Evolutionary conservation across 2,329 filamentous ascomycete genomes (phyloP), one percentile per base, ranked within the genome.

Genomic region (Colletotrichum lentis): DNA sequence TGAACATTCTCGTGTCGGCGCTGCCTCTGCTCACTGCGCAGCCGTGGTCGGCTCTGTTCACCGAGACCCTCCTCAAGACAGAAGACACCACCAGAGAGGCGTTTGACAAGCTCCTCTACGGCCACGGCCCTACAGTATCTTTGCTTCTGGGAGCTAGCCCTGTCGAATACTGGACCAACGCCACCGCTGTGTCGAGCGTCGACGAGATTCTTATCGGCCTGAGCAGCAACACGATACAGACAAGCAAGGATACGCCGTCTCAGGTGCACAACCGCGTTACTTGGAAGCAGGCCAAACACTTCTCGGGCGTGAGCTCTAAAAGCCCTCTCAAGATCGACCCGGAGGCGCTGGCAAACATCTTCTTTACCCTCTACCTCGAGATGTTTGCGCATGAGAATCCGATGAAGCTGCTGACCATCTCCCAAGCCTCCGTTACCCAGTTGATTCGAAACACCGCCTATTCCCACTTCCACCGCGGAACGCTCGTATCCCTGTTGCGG

Each of bases 111-210:
- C 71, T 86, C 8, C 78, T 89, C 0, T 79, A 80, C 50, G 83
- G 82, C 0, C 77, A 86, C 66, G 78, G 82, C 0, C 74, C 78
- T 0, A 83, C 82, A 0, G 72, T 87, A 5, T 81, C 83, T 2
- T 70, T 85, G 7, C 73, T 89, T 0, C 73, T 89, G 3, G 87
- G 86, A 0, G 71, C 89, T 39, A 77, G 73, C 0, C 81, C 82
- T 1, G 75, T 82, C 8, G 82, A 85, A 69, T 83, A 81, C 71
- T 86, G 80, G 80, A 84, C 84, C 2, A 85, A 86, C 70, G 72
- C 81, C 7, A 83, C 80, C 16, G 72, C 75, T 3, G 73, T 77
- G 5, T 81, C 81, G 2, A 76, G 74, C 47, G 76, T 79, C 1
- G 78, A 83, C 55, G 81, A 84, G 61, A 55, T 80, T 1, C 67